Evolutionary conservation across 345 rosid genomes (phyloP).

Genomic region (Bretschneidera sinensis): DNA sequence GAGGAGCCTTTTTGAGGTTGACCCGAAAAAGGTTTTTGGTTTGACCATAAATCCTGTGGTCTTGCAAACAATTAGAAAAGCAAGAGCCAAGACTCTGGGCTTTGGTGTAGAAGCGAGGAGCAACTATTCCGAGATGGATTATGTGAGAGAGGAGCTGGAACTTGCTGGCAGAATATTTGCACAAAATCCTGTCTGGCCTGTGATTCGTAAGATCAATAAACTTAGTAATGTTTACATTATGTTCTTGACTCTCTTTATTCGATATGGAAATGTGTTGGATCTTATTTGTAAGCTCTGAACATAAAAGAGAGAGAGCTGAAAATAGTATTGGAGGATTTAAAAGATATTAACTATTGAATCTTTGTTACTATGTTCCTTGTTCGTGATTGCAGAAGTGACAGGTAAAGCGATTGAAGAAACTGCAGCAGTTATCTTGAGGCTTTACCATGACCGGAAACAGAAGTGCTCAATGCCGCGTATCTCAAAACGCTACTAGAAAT

Average conservation of each 20-base stretch:
- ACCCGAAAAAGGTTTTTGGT: constrained; percentile 68
- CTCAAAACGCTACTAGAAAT: constrained; percentile 57
- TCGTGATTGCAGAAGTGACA: constrained; percentile 66
- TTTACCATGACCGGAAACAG: constrained; percentile 61
- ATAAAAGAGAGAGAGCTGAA: background rate
- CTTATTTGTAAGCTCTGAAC: background rate
- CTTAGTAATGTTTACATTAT: background rate
- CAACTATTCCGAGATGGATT: constrained; percentile 72
- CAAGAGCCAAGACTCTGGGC: constrained; percentile 72
- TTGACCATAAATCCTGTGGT: constrained; percentile 67
- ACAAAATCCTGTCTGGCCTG: constrained; percentile 82
- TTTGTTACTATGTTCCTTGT: too few relatives aligned
- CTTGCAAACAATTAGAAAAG: constrained; percentile 64
- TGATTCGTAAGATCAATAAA: constrained; percentile 49
- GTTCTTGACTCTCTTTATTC: background rate
- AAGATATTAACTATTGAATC: too few relatives aligned
- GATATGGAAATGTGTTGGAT: background rate
- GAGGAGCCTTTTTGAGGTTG: constrained; percentile 52
- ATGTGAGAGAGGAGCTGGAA: constrained; percentile 64
- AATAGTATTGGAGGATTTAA: too few relatives aligned
- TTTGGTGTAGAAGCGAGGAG: constrained; percentile 44
- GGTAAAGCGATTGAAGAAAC: constrained; percentile 93
- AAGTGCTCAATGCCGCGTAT: constrained; percentile 73
- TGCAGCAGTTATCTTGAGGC: constrained; percentile 75
- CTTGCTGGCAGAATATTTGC: constrained; percentile 58